A percentile compares a stretch with the other conserved stretches of the same genome.
Evolutionary conservation across 2,329 filamentous ascomycete genomes (phyloP).

Genomic region (Scopulariopsis brevicaulis): DNA sequence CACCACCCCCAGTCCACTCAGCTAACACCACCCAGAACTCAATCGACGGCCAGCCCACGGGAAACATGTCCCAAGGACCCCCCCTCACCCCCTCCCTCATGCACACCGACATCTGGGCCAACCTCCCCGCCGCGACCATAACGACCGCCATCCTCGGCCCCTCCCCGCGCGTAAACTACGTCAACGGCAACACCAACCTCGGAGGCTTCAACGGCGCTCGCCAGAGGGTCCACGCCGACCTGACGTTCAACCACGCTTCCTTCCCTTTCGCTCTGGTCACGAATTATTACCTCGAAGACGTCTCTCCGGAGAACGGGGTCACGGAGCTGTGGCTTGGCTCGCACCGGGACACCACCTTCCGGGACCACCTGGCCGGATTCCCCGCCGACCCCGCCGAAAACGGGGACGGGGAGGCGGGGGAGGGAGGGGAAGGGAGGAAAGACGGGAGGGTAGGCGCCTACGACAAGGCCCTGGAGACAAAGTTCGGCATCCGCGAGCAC

Average conservation of each 20-base stretch:
- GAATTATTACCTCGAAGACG: constrained; percentile 7
- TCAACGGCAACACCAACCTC: constrained; percentile 7
- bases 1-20: not conserved
- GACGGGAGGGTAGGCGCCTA: not conserved
- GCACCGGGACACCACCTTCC: constrained; percentile 6
- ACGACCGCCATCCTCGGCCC: constrained; percentile 4
- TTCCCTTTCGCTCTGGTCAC: constrained; percentile 7
- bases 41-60: constrained; percentile 6
- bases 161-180: constrained; percentile 5
- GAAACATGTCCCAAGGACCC: constrained; percentile 11
- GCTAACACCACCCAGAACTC: constrained; percentile 7
- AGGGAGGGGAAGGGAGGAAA: not conserved
- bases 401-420: not conserved
- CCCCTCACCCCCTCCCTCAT: constrained; percentile 9
- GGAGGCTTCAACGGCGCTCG: constrained; percentile 4
- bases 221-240: constrained; percentile 7
- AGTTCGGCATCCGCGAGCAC: constrained; percentile 6
- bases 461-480: constrained; percentile 1
- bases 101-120: constrained; percentile 8
- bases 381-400: not conserved
- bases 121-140: constrained; percentile 6
- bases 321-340: constrained; percentile 10
- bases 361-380: constrained; percentile 7
- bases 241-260: constrained; percentile 5
- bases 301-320: constrained; percentile 9